Percentiles rank a stretch among this genome's conserved stretches.
phyloP scores from a whole-genome alignment of 805 yeast species.

The Brettanomyces custersianus region DNA sequence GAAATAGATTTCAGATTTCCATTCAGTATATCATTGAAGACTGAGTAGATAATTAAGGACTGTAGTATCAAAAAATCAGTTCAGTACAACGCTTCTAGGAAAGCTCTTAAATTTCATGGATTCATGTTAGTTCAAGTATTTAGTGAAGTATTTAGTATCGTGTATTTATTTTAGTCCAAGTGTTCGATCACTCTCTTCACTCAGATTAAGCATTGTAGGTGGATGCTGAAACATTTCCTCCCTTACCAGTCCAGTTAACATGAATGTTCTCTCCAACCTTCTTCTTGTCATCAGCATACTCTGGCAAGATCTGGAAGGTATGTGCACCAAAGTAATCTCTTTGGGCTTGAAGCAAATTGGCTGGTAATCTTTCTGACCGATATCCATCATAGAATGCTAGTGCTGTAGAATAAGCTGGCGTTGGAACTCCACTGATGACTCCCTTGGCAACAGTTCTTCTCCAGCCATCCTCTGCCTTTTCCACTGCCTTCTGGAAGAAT shows the following conservation, averaged over 20 bases:
- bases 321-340: slow-evolving; percentile 99
- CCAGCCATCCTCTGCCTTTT: slow-evolving; percentile 95
- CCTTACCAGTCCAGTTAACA: slow-evolving; percentile 98
- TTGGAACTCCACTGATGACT: slow-evolving; percentile 83
- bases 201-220: slow-evolving; percentile 78
- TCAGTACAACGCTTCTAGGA: too few relatives aligned
- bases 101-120: neutral
- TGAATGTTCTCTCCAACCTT: slow-evolving; percentile 82
- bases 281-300: slow-evolving; percentile 63
- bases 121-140: too few relatives aligned
- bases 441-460: slow-evolving; percentile 78
- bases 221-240: slow-evolving; percentile 95
- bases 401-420: slow-evolving; percentile 97
- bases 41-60: too few relatives aligned
- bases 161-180: too few relatives aligned
- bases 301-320: slow-evolving; percentile 93
- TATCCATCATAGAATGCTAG: slow-evolving; percentile 97
- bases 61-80: too few relatives aligned
- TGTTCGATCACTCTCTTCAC: too few relatives aligned
- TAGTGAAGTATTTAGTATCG: too few relatives aligned
- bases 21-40: too few relatives aligned
- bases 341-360: slow-evolving; percentile 98
- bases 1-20: too few relatives aligned
- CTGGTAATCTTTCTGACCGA: slow-evolving; percentile 93
- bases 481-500: slow-evolving; percentile 86